Base-by-base conservation (phyloP, 176 grass and related monocot genomes). In the Tillandsia fasciculata region DNA sequence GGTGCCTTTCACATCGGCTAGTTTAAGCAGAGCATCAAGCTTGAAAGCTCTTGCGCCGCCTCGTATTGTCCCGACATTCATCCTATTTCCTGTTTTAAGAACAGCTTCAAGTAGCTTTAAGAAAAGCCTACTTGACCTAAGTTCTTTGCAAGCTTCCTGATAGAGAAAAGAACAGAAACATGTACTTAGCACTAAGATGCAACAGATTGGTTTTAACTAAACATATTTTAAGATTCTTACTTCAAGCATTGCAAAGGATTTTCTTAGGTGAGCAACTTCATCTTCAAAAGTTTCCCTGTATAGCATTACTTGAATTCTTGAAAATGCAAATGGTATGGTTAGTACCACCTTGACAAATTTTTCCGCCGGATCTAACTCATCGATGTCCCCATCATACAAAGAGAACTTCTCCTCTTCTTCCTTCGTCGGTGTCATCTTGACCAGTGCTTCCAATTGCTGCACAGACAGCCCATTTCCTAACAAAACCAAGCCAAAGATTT, bases 41-140 rank as follows among this genome's bases (percentile, higher is more conserved):
- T 92, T 92, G 86, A 97, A 97, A n/a, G 94, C 94, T 86, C 83
- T 77, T 48, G 94, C 94, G 28, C 84, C 84, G 49, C 94, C 94
- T 63, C 94, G 66, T 68, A 85, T 81, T 9, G 94, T 92, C 9
- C 89, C 86, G 8, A 97, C 84, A 56, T 97, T 97, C 94, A 97
- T 97, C 52, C 94, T 80, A 64, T 97, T 97, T 65, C 94, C 94
- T 1, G 94, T 97, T 84, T 97, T 97, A 0, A 97, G 94, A 70
- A 97, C 94, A 5, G 89, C 94, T 75, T 97, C 94, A n/a, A 97
- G 87, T 74, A 97, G 81, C 63, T 88, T 92, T 56, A 97, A 75
- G 82, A 97, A 97, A 61, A 92, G 86, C 78, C 75, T 87, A 73
- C 94, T 90, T 51, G 89, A 93, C 85, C 82, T 97, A 51, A 97